Conservation (phyloP, 257 asterid genomes). For the Fraxinus anomala region DNA sequence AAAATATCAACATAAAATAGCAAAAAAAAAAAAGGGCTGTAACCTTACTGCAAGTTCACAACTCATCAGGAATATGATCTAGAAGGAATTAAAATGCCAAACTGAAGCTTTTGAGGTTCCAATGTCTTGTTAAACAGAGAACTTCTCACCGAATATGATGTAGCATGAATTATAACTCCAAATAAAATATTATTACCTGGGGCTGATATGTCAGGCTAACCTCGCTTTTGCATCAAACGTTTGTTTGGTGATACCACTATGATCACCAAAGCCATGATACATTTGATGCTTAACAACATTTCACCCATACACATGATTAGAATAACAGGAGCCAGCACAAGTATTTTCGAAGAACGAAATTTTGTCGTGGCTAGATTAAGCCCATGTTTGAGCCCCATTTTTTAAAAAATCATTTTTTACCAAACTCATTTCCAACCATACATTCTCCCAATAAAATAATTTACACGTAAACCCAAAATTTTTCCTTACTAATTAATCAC, state of each 20-base stretch:
- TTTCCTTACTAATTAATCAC: too few relatives aligned
- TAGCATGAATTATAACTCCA: constrained; percentile 75
- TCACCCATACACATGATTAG: neutral
- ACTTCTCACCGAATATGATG: constrained; percentile 30
- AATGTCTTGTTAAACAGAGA: neutral
- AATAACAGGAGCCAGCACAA: neutral
- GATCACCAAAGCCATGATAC: constrained; percentile 47
- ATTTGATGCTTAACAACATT: constrained; percentile 41
- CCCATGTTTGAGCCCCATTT: too few relatives aligned
- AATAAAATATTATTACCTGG: constrained; percentile 51
- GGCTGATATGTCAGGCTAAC: constrained; percentile 56
- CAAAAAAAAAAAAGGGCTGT: neutral
- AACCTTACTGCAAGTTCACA: constrained; percentile 4
- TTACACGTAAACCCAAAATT: too few relatives aligned
- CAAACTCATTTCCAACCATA: neutral
- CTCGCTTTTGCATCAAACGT: constrained; percentile 52
- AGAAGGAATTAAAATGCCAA: neutral
- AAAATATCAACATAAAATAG: neutral
- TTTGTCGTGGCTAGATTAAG: neutral
- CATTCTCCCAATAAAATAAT: neutral
- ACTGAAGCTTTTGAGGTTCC: constrained; percentile 10
- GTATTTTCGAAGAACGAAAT: neutral
- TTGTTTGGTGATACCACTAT: constrained; percentile 45
- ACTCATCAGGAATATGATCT: neutral
- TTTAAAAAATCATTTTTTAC: neutral